A percentile compares a stretch with the other conserved stretches of the same genome.
Evolutionary conservation across 495 filamentous ascomycete genomes (phyloP).

Genomic region (Aspergillus indologenus): DNA sequence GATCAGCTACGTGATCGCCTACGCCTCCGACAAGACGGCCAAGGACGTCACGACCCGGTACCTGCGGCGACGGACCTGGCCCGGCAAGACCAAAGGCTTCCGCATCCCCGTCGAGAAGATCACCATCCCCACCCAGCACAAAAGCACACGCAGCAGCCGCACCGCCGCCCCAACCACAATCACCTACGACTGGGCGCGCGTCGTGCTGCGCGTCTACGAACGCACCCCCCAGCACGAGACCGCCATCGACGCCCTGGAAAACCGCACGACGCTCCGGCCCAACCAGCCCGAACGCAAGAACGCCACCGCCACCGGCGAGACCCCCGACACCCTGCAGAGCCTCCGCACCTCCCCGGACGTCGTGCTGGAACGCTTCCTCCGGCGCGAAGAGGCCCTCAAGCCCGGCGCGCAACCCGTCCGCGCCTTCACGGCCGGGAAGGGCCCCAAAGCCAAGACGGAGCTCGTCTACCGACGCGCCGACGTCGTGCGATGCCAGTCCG

Average conservation of each 20-base stretch:
- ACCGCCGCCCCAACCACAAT: constrained; percentile 25
- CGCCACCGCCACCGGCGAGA: constrained; percentile 49
- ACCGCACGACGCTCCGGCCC: constrained; percentile 68
- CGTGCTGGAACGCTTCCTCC: constrained; percentile 81
- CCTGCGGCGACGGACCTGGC: constrained; percentile 76
- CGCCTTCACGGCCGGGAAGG: constrained; percentile 67
- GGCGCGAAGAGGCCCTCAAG: constrained; percentile 84
- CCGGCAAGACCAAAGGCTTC: constrained; percentile 86
- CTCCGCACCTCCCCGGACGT: constrained; percentile 84
- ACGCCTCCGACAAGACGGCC: constrained; percentile 79
- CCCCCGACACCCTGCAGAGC: constrained; percentile 75
- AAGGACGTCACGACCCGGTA: constrained; percentile 96
- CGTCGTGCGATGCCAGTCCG: constrained; percentile 80
- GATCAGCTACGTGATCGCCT: constrained; percentile 86
- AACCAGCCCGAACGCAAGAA: constrained; percentile 67
- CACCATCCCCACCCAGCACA: constrained; percentile 65
- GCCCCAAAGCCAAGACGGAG: constrained; percentile 66
- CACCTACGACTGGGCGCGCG: constrained; percentile 83
- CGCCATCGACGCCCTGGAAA: constrained; percentile 72
- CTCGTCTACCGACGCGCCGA: constrained; percentile 79
- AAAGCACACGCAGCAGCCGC: constrained; percentile 54
- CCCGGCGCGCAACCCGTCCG: constrained; percentile 68
- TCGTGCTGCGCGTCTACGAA: constrained; percentile 68
- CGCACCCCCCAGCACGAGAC: constrained; percentile 58
- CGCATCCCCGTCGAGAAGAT: constrained; percentile 74